A percentile compares a stretch with the other conserved stretches of the same genome.
Conservation (phyloP, 306 rosid species). For the Coriaria nepalensis region DNA sequence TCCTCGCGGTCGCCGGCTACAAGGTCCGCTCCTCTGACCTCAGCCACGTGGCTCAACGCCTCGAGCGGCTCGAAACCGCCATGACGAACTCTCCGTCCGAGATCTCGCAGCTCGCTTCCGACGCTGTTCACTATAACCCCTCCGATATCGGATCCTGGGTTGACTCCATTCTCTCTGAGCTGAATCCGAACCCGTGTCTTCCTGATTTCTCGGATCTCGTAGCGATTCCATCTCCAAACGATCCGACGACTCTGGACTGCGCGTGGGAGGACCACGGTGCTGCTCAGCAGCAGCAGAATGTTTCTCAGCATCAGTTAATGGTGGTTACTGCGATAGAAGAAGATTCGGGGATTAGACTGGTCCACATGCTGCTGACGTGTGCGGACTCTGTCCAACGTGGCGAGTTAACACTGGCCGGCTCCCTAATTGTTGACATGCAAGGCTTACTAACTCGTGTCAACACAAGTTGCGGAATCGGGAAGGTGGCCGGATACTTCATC, state of each 20-base stretch:
- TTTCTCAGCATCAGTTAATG: slow-evolving; percentile 16
- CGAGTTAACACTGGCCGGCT: slow-evolving; percentile 48
- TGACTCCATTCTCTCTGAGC: slow-evolving; percentile 62
- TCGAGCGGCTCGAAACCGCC: slow-evolving; percentile 49
- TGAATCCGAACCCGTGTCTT: slow-evolving; percentile 30
- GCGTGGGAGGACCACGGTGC: slow-evolving; percentile 17
- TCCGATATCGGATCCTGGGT: slow-evolving; percentile 68
- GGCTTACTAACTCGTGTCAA: slow-evolving; percentile 36
- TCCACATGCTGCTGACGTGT: slow-evolving; percentile 69
- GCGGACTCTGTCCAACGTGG: slow-evolving; percentile 74
- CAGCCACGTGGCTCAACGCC: slow-evolving; percentile 51
- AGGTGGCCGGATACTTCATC: slow-evolving; percentile 79
- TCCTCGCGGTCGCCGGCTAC: slow-evolving; percentile 62
- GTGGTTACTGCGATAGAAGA: slow-evolving; percentile 50
- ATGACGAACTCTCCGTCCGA: slow-evolving; percentile 48
- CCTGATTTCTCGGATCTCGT: slow-evolving; percentile 25
- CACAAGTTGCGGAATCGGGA: slow-evolving; percentile 68
- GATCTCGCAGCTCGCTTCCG: slow-evolving; percentile 49
- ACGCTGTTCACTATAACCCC: slow-evolving; percentile 52
- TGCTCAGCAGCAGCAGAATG: slow-evolving; percentile 17
- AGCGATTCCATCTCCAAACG: background rate
- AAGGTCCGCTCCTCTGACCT: slow-evolving; percentile 65
- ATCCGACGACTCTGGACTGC: slow-evolving; percentile 7
- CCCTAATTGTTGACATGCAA: slow-evolving; percentile 73
- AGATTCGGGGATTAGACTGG: slow-evolving; percentile 71